A percentile compares a stretch with the other conserved stretches of the same genome.
phyloP scores from a whole-genome alignment of 2,329 filamentous ascomycete species.

The Camillea tinctor region DNA sequence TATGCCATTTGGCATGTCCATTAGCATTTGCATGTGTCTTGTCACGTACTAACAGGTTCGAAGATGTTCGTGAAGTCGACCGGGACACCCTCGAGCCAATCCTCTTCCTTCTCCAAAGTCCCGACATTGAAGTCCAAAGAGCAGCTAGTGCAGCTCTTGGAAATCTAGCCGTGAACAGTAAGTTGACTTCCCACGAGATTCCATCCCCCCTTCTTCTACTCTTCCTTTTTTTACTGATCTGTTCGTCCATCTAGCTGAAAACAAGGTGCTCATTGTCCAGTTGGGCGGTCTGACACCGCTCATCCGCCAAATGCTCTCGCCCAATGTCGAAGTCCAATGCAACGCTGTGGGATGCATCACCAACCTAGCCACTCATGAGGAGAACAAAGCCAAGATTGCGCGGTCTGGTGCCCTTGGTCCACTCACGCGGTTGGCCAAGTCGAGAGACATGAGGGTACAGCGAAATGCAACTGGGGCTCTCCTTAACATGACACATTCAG shows the following conservation, averaged over 20 bases:
- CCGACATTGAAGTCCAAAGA: conserved; percentile 94
- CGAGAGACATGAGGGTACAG: conserved; percentile 97
- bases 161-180: conserved; percentile 96
- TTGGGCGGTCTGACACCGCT: conserved; percentile 86
- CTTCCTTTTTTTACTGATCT: conserved; percentile 15
- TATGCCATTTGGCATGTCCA: background rate
- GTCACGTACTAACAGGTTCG: conserved; percentile 7
- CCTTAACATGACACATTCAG: conserved; percentile 98
- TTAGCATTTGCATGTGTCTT: background rate
- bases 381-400: conserved; percentile 98
- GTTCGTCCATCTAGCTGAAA: conserved; percentile 77
- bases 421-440: conserved; percentile 88
- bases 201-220: background rate
- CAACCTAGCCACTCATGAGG: conserved; percentile 95
- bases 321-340: conserved; percentile 97
- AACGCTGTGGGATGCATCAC: conserved; percentile 99
- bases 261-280: conserved; percentile 94
- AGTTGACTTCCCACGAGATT: conserved; percentile 32
- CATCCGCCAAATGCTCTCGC: conserved; percentile 97
- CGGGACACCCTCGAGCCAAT: conserved; percentile 94
- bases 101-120: conserved; percentile 88
- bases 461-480: conserved; percentile 94
- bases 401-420: conserved; percentile 89
- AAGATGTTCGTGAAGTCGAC: conserved; percentile 96
- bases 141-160: conserved; percentile 94